Evolutionary conservation across 2,329 filamentous ascomycete genomes (phyloP), one percentile per base, ranked within the genome.

Genomic region (Scytalidium sp.): DNA sequence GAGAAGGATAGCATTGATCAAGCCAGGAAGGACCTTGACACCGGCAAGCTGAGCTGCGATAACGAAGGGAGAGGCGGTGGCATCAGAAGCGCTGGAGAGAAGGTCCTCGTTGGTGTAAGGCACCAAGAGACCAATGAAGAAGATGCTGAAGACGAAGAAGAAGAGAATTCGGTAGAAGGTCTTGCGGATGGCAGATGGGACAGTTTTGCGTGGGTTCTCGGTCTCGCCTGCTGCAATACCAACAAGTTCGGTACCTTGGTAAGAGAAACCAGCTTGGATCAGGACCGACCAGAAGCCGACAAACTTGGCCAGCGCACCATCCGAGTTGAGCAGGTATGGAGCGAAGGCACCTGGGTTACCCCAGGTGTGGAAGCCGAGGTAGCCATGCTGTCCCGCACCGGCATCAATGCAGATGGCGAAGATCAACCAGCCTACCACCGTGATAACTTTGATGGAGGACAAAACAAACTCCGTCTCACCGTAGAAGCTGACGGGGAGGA

Each of bases 381-480:
- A 85, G n/a, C 84, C 84, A 54, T 89, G 74, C 15, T 81, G 61
- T 19, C 87, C 84, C 5, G 76, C 86, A 42, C 87, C 88, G 3
- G 85, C 85, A 62, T 89, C 84, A 69, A 91, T 78, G 66, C 84
- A 87, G 58, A 90, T 86, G 56, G 78, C 82, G 59, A 91, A 88
- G 63, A 92, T 84, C 72, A 89, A 78, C 71, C 91, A 89, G 40
- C 87, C 87, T 41, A 88, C 47, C 36, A 91, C 81, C 22, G 87
- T 88, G 45, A 90, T 60, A 49, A 92, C 85, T 68, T 93, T 93
- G 73, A 93, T 82, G 50, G 76, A 81, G 5, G 86, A 84, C 58
- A 92, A 83, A 79, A 84, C 90, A 69, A 91, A 89, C 65, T 93
- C 89, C 22, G 89, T 73, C 63, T 92, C 86, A 36, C 87, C 88